Base-by-base conservation (phyloP, 768 basidiomycete species). In the Lactarius pseudohatsudake region DNA sequence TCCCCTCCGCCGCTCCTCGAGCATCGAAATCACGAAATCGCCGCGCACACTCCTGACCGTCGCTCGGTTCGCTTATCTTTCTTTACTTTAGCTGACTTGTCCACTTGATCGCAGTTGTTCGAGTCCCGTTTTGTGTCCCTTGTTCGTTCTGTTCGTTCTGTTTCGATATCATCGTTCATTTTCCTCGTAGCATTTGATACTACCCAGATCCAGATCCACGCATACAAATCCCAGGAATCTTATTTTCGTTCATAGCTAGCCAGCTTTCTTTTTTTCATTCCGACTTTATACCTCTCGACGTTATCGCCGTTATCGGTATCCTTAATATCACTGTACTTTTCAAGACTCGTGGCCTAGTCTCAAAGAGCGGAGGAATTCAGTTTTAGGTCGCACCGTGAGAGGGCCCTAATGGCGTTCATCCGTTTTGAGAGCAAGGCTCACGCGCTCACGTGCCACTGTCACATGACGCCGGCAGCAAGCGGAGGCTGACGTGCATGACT, bases 1-100 rank as follows among this genome's bases (percentile, higher is more conserved):
- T 70, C 18, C 64, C 68, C 13, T 82, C 84, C 40, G 75, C 82
- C 20, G 78, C 83, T 3, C 75, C 83, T 0, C 81, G 85, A 61
- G 76, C 74, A 56, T 81, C 84, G 47, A 87, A 87, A 75, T 83
- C 84, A 67, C 84, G 86, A 70, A 81, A 80, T 47, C 82, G 85
- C 64, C 82, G 82, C 22, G 57, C 61, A 28, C 64, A 69, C 26
- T 32, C 67, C 26, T 66, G 47, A 64, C n/a, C n/a, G n/a, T n/a
- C n/a, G n/a, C n/a, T n/a, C n/a, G n/a, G 3, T 32, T 16, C 38
- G 13, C 7, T n/a, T 20, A 10, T 18, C 11, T 10, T n/a, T 57
- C 4, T 13, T 22, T 9, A 38, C 34, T 15, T n/a, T 32, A 34
- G 13, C 7, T 60, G 40, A 34, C 54, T n/a, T 41, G 28, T 43